Percentiles rank a stretch among this genome's conserved stretches.
Evolutionary conservation across 176 grass and related monocot species (phyloP).

Genomic region (Hordeum marinum): DNA sequence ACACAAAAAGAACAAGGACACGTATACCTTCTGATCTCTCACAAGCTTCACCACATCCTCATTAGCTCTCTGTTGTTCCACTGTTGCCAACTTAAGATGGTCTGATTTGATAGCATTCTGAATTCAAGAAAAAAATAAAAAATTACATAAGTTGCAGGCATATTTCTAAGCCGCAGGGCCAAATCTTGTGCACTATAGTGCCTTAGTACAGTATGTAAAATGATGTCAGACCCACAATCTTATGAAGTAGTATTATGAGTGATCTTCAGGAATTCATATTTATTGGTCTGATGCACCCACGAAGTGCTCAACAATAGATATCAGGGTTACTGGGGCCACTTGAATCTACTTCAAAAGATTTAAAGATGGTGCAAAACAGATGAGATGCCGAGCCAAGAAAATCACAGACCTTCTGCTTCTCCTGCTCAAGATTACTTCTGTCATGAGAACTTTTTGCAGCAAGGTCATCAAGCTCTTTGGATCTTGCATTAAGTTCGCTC

Average conservation of each 20-base stretch:
- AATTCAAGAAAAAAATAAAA: not conserved
- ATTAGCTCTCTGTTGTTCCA: slow-evolving; percentile 1
- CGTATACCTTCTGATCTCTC: not conserved
- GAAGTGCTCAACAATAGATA: not conserved
- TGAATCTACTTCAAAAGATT: not conserved
- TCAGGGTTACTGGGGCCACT: not conserved
- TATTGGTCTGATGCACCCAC: not conserved
- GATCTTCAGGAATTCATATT: no score
- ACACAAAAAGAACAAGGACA: not conserved
- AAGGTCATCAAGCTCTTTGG: slow-evolving; percentile 4
- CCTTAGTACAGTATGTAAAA: not conserved
- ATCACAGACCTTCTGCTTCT: slow-evolving; percentile 6
- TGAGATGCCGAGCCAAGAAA: not conserved
- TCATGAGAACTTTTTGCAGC: not conserved
- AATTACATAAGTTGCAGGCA: not conserved
- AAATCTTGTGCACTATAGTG: not conserved
- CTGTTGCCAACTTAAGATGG: slow-evolving; percentile 14
- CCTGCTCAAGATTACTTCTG: not conserved
- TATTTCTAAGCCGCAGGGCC: not conserved
- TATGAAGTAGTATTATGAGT: no score
- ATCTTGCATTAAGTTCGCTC: not conserved
- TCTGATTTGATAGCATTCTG: slow-evolving; percentile 14
- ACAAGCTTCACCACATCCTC: slow-evolving; percentile 9
- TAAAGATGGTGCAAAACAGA: not conserved
- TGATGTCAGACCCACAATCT: not conserved